These are phyloP conservation scores for Penicillium polonicum DNA, from an alignment of 2,329 filamentous ascomycete genomes.

Conservation along the genomic window DNA sequence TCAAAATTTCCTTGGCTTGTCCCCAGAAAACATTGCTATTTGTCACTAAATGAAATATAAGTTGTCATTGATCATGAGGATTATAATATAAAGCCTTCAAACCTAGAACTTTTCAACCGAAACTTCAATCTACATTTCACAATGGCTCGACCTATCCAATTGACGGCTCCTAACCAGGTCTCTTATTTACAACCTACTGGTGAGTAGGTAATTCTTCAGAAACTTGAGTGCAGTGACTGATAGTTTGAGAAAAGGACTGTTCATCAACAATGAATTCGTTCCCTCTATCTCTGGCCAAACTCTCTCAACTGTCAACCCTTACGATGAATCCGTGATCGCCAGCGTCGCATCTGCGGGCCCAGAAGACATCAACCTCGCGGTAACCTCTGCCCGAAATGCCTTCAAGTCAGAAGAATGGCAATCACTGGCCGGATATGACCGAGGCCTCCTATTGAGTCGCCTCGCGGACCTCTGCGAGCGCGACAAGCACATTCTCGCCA, in stretches of 20 bases:
- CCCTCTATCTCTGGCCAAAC: background rate
- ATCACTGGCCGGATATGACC: background rate
- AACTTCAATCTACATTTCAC: background rate
- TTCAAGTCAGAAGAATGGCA: conserved; percentile 4
- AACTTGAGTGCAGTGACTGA: background rate
- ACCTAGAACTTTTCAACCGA: background rate
- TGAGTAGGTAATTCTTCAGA: background rate
- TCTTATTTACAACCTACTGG: background rate
- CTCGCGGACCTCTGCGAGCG: background rate
- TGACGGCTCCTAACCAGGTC: background rate
- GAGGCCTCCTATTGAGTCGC: background rate
- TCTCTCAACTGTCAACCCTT: background rate
- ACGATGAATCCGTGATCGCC: background rate
- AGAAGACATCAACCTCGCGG: background rate
- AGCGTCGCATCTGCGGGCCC: background rate
- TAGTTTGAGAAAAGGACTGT: background rate
- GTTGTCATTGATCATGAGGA: no score
- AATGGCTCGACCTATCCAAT: conserved; percentile 3
- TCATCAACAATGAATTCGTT: conserved; percentile 4
- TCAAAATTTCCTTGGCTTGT: background rate
- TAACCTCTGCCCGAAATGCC: background rate
- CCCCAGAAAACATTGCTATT: background rate
- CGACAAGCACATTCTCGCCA: conserved; percentile 13
- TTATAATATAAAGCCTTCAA: background rate
- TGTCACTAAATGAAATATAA: background rate